Evolutionary conservation across 805 yeast genomes (phyloP).

Genomic region (Wickerhamomyces canadensis): DNA sequence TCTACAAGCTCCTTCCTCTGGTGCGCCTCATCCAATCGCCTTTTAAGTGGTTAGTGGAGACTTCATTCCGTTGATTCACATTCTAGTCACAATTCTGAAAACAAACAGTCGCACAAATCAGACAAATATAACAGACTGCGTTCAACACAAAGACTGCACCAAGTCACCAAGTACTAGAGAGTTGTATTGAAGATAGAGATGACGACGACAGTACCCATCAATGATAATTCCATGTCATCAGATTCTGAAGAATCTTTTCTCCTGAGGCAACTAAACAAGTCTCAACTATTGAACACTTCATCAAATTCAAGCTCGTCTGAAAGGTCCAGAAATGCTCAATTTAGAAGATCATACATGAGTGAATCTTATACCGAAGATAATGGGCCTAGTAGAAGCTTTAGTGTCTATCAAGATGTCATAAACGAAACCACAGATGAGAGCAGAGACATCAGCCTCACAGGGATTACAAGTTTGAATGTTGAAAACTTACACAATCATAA

Average conservation of each 20-base stretch:
- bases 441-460: slow-evolving; percentile 15
- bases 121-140: too few relatives aligned
- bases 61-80: too few relatives aligned
- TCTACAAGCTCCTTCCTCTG: too few relatives aligned
- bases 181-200: too few relatives aligned
- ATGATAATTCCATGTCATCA: slow-evolving; percentile 17
- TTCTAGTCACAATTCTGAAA: too few relatives aligned
- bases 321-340: slow-evolving; percentile 4
- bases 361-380: slow-evolving; percentile 22
- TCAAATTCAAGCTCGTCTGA: slow-evolving; percentile 2
- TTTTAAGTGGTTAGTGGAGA: too few relatives aligned
- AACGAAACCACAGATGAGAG: slow-evolving; percentile 19
- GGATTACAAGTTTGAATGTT: slow-evolving; percentile 15
- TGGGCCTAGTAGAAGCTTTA: slow-evolving; percentile 17
- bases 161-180: too few relatives aligned
- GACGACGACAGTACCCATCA: too few relatives aligned
- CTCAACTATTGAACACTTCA: slow-evolving; percentile 19
- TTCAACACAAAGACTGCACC: too few relatives aligned
- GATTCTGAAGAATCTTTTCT: slow-evolving; percentile 26
- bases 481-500: slow-evolving; percentile 7
- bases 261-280: slow-evolving; percentile 21
- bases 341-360: slow-evolving; percentile 19
- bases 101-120: too few relatives aligned
- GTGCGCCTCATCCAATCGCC: too few relatives aligned
- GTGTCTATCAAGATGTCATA: slow-evolving; percentile 20